Conservation (phyloP, 352 stramenopile species). For the Elongisporangium anandrum region DNA sequence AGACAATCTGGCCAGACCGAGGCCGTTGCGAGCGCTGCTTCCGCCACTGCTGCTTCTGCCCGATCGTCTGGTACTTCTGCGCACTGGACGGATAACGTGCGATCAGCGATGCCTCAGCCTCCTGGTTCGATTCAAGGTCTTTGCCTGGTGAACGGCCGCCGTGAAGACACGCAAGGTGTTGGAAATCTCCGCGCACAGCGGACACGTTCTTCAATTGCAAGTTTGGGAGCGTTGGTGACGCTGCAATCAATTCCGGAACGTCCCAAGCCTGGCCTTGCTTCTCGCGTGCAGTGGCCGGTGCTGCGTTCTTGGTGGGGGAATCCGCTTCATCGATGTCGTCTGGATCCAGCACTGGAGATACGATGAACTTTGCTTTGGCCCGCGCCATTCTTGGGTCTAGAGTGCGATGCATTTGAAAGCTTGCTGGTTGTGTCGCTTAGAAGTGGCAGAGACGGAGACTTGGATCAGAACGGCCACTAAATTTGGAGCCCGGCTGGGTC, state of each 20-base stretch:
- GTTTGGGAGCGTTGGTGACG: not conserved
- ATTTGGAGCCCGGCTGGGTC: not conserved
- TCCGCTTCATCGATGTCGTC: constrained; percentile 26
- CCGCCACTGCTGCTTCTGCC: constrained; percentile 65
- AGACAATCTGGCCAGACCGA: constrained; percentile 30
- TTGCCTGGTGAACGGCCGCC: not conserved
- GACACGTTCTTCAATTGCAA: not conserved
- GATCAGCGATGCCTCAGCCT: constrained; percentile 19
- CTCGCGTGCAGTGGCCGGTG: not conserved
- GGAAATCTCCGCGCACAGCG: not conserved
- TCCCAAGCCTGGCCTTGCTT: not conserved
- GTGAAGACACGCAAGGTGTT: not conserved
- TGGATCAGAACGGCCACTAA: not conserved
- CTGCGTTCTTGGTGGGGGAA: not conserved
- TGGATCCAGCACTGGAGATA: constrained; percentile 31
- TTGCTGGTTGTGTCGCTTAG: not conserved
- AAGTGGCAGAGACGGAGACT: not conserved
- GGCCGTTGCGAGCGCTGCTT: constrained; percentile 34
- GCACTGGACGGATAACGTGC: not conserved
- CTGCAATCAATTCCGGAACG: constrained; percentile 5
- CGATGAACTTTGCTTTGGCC: not conserved
- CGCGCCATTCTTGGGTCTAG: not conserved
- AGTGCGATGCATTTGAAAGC: constrained; percentile 15
- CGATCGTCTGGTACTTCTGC: constrained; percentile 46
- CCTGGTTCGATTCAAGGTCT: constrained; percentile 21